Evolutionary conservation across 1,284 basidiomycete species (phyloP).

Genomic region (Cystodermella granulosa): DNA sequence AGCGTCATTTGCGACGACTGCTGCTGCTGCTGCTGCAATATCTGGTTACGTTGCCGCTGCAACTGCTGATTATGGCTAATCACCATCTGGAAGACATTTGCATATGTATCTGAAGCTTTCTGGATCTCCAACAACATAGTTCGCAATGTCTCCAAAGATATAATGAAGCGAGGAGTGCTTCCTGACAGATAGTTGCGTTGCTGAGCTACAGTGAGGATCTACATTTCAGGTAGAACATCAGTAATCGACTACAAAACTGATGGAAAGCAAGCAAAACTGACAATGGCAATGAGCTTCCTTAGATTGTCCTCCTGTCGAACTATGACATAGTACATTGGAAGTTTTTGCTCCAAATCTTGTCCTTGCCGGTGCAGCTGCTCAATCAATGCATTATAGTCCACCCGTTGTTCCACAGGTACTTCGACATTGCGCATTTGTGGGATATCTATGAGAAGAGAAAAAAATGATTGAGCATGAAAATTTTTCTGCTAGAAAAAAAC

Average conservation of each 20-base stretch:
- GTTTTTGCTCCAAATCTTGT: constrained; percentile 46
- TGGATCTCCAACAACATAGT: constrained; percentile 47
- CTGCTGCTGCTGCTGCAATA: background rate
- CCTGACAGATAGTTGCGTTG: constrained; percentile 48
- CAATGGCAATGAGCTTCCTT: constrained; percentile 50
- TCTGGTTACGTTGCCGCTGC: constrained; percentile 6
- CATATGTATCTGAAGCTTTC: constrained; percentile 41
- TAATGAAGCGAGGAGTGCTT: constrained; percentile 48
- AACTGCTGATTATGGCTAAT: constrained; percentile 22
- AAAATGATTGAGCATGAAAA: constrained; percentile 14
- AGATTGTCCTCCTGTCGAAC: constrained; percentile 46
- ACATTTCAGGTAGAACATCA: constrained; percentile 3
- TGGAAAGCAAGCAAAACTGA: constrained; percentile 35
- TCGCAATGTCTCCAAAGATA: constrained; percentile 44
- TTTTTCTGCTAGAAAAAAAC: constrained; percentile 10
- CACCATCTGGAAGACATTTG: constrained; percentile 12
- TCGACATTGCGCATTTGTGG: constrained; percentile 30
- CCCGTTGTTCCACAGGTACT: constrained; percentile 50
- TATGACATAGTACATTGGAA: constrained; percentile 46
- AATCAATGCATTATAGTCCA: constrained; percentile 49
- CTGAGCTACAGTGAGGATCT: constrained; percentile 51
- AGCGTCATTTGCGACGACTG: constrained; percentile 8
- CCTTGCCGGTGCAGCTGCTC: constrained; percentile 45
- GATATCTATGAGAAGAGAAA: constrained; percentile 20
- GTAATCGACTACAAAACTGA: constrained; percentile 8